Percentiles rank a stretch among this genome's conserved stretches.
Conservation (phyloP, 345 rosid species). For the Lepidium africanum region DNA sequence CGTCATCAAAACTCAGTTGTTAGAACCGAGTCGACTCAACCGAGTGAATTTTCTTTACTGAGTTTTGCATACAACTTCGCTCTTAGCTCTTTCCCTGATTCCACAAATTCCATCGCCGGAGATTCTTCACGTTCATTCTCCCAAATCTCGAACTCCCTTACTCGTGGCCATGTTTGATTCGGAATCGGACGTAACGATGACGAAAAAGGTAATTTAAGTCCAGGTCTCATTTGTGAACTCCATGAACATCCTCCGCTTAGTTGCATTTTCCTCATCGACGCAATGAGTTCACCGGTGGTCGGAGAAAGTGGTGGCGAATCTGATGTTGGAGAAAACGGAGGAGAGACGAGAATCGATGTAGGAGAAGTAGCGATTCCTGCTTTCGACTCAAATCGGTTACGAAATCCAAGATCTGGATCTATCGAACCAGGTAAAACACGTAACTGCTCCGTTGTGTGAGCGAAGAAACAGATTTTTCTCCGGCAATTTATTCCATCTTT, state of each 20-base stretch:
- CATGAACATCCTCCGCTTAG: constrained; percentile 28
- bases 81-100: constrained; percentile 56
- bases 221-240: constrained; percentile 34
- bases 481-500: constrained; percentile 65
- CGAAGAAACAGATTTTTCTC: constrained; percentile 76
- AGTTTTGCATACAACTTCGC: constrained; percentile 46
- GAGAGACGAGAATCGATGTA: constrained; percentile 38
- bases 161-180: constrained; percentile 7
- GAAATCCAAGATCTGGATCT: constrained; percentile 33
- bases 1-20: neutral
- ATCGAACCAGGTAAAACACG: constrained; percentile 31
- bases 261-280: constrained; percentile 39
- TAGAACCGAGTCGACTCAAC: constrained; percentile 9
- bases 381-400: constrained; percentile 30
- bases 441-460: constrained; percentile 80
- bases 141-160: constrained; percentile 26
- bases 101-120: constrained; percentile 57
- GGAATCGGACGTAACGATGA: constrained; percentile 28
- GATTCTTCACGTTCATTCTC: constrained; percentile 35
- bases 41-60: constrained; percentile 45
- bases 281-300: constrained; percentile 20
- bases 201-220: constrained; percentile 29
- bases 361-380: constrained; percentile 33
- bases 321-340: constrained; percentile 40
- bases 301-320: constrained; percentile 61